A percentile compares a stretch with the other conserved stretches of the same genome.
phyloP scores from a whole-genome alignment of 768 basidiomycete species.

The Tubosaeta brunneosetosa region DNA sequence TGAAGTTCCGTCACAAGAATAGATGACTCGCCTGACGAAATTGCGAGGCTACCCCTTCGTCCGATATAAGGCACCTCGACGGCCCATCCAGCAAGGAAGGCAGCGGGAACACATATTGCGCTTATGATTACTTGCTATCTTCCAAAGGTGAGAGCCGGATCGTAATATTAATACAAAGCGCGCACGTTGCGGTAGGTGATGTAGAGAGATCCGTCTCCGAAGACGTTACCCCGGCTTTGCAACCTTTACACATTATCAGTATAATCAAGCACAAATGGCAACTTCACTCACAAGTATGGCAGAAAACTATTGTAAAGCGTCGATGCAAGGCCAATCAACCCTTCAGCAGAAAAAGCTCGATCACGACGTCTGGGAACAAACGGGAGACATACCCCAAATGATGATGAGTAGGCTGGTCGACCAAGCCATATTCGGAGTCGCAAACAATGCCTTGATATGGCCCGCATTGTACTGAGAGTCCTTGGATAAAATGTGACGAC shows the following conservation, averaged over 20 bases:
- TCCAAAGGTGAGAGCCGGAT: too few species aligned
- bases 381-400: constrained; percentile 33
- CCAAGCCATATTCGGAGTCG: constrained; percentile 57
- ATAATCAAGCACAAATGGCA: background rate
- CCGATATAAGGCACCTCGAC: constrained; percentile 64
- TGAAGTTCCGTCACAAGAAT: constrained; percentile 2
- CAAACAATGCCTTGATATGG: constrained; percentile 61
- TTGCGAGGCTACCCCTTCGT: constrained; percentile 59
- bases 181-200: constrained; percentile 70
- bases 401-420: constrained; percentile 57
- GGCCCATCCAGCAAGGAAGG: constrained; percentile 65
- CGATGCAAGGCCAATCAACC: constrained; percentile 71
- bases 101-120: constrained; percentile 64
- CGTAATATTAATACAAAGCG: background rate
- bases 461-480: constrained; percentile 35
- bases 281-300: constrained; percentile 42
- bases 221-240: constrained; percentile 56
- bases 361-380: background rate
- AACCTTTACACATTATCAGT: constrained; percentile 37
- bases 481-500: constrained; percentile 33
- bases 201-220: constrained; percentile 66
- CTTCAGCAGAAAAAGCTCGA: constrained; percentile 29
- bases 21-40: constrained; percentile 53
- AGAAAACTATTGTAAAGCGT: constrained; percentile 59
- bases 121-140: constrained; percentile 65